Base-by-base conservation (phyloP, 306 rosid species). In the Quillaja saponaria region DNA sequence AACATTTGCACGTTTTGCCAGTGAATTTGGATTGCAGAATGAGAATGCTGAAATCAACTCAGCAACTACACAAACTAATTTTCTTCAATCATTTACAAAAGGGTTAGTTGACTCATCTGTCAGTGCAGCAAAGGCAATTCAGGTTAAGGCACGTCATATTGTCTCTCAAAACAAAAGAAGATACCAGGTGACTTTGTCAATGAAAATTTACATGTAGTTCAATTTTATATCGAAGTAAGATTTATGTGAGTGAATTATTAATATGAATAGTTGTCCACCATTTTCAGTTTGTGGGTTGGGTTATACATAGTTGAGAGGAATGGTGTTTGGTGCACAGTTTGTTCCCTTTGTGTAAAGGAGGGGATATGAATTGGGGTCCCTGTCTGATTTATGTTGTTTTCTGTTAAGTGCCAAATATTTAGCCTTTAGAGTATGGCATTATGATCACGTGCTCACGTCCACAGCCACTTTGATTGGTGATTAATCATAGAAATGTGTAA, bases 91-190 rank as follows among this genome's bases (percentile, higher is more conserved):
- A 11, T 70, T 91, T 51, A 82, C 86, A 65, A 88, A 77, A 81
- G 90, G 95, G 45, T 63, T 91, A 56, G 55, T 91, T 51, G 90
- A 77, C 66, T 77, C 96, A 49, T 91, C 96, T 31, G 82, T 75
- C 58, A 79, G 64, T 64, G 95, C 95, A 15, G 90, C 86, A 15
- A 91, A 91, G 81, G 96, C 91, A 3, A 64, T 91, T 83, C 96
- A 88, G 85, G 91, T 90, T 77, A 91, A 79, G 74, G 96, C 98
- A 41, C 98, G 98, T 17, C 96, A 86, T 70, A 71, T 88, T 0
- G 98, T 88, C 59, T 91, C 96, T 64, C 96, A 86, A 66, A 91
- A 88, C 81, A 86, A 91, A 64, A 75, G 90, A 51, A 86, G 98
- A 88, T 91, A 86, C 81, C 92, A 84, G 95, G 96, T 88, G n/a